phyloP scores from a whole-genome alignment of 306 rosid species.

The Sophora flavescens region DNA sequence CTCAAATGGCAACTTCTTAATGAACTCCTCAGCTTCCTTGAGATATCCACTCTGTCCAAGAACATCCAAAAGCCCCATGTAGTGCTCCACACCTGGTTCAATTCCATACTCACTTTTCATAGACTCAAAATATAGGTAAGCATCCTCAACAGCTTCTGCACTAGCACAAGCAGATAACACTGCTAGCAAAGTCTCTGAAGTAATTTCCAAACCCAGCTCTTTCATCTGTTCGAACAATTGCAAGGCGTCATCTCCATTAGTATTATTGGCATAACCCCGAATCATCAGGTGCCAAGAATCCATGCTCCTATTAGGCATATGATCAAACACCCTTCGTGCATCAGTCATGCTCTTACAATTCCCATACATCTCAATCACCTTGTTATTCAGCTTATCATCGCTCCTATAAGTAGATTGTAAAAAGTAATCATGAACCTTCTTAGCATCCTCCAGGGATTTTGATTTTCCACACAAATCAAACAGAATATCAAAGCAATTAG shows the following conservation, averaged over 20 bases:
- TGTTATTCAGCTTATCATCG: slow-evolving; percentile 62
- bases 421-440: slow-evolving; percentile 80
- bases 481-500: slow-evolving; percentile 63
- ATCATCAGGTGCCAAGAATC: slow-evolving; percentile 90
- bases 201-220: slow-evolving; percentile 68
- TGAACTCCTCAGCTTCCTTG: slow-evolving; percentile 73
- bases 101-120: slow-evolving; percentile 75
- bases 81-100: slow-evolving; percentile 64
- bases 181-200: slow-evolving; percentile 71
- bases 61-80: slow-evolving; percentile 80
- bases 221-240: slow-evolving; percentile 82
- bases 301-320: slow-evolving; percentile 70
- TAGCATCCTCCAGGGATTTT: slow-evolving; percentile 74
- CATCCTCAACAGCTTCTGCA: slow-evolving; percentile 90
- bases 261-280: slow-evolving; percentile 70
- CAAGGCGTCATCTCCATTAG: slow-evolving; percentile 86
- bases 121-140: slow-evolving; percentile 69
- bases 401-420: slow-evolving; percentile 77
- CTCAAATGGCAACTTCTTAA: slow-evolving; percentile 67
- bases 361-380: slow-evolving; percentile 81
- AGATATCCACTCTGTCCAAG: slow-evolving; percentile 85
- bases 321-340: slow-evolving; percentile 91
- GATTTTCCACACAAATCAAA: slow-evolving; percentile 67
- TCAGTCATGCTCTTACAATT: slow-evolving; percentile 81
- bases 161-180: slow-evolving; percentile 85